Percentiles rank a stretch among this genome's conserved stretches.
Conservation (phyloP, 352 stramenopile species). For the Phytophthora multivora region DNA sequence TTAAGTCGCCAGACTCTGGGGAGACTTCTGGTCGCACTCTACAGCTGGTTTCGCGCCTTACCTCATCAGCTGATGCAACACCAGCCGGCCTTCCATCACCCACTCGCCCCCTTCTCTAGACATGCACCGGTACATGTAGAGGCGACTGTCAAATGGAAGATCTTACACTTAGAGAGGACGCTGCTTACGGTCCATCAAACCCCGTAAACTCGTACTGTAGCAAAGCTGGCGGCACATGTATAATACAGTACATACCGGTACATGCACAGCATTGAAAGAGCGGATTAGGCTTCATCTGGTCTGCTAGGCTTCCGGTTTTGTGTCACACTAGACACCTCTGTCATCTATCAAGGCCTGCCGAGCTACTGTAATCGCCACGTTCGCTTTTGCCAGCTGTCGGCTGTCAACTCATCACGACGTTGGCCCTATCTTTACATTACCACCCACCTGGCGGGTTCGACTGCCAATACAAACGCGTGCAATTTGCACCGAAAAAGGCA, state of each 20-base stretch:
- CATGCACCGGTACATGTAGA: too few species aligned
- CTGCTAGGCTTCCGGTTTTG: not conserved
- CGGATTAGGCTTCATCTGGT: constrained; percentile 3
- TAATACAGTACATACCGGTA: too few species aligned
- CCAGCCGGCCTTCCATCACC: not conserved
- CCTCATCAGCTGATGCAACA: not conserved
- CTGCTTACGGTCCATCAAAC: too few species aligned
- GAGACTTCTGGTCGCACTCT: constrained; percentile 1
- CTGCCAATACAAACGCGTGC: constrained; percentile 3
- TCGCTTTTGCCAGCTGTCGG: not conserved
- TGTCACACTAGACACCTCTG: not conserved
- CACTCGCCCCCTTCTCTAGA: not conserved
- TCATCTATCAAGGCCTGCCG: not conserved
- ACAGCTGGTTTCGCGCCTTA: constrained; percentile 12
- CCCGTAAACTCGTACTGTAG: too few species aligned
- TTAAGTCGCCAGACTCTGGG: not conserved
- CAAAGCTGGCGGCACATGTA: too few species aligned
- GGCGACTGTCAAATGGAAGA: constrained; percentile 7
- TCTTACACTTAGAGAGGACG: too few species aligned
- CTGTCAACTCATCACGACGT: constrained; percentile 10
- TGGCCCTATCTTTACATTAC: constrained; percentile 15
- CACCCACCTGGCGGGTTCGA: constrained; percentile 16
- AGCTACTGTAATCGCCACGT: not conserved
- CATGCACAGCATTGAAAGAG: not conserved
- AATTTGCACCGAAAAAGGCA: constrained; percentile 13